phyloP scores from a whole-genome alignment of 2,329 filamentous ascomycete genomes.

The Madurella mycetomatis region DNA sequence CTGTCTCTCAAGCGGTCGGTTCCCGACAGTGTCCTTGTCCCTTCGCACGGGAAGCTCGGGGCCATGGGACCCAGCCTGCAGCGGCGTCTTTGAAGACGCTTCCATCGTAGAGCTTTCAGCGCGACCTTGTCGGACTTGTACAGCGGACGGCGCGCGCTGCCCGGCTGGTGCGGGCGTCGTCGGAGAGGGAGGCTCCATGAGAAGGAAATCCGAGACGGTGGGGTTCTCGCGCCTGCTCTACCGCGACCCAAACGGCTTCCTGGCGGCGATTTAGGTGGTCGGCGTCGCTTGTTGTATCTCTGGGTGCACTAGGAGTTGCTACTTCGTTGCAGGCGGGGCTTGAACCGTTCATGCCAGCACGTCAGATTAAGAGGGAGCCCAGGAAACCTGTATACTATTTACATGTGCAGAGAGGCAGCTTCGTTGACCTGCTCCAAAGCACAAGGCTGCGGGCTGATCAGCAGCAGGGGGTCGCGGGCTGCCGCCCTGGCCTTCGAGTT shows the following conservation, averaged over 20 bases:
- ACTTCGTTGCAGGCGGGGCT: too few relatives aligned
- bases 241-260: too few relatives aligned
- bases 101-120: background rate
- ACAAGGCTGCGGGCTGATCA: background rate
- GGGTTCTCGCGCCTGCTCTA: too few relatives aligned
- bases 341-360: too few relatives aligned
- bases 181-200: background rate
- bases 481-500: background rate
- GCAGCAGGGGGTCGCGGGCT: slow-evolving; percentile 2
- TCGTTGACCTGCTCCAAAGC: background rate
- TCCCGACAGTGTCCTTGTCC: slow-evolving; percentile 15
- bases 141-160: background rate
- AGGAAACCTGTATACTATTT: too few relatives aligned
- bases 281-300: too few relatives aligned
- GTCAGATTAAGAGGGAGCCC: too few relatives aligned
- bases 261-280: too few relatives aligned
- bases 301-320: too few relatives aligned
- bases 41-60: background rate
- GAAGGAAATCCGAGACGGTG: too few relatives aligned
- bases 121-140: background rate
- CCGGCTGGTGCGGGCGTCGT: background rate
- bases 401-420: background rate
- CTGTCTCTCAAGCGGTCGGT: slow-evolving; percentile 10
- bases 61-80: background rate
- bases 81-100: slow-evolving; percentile 9